Percentiles rank a stretch among this genome's conserved stretches.
Conservation (phyloP, 2,329 filamentous ascomycete genomes). For the Colletotrichum sp. region DNA sequence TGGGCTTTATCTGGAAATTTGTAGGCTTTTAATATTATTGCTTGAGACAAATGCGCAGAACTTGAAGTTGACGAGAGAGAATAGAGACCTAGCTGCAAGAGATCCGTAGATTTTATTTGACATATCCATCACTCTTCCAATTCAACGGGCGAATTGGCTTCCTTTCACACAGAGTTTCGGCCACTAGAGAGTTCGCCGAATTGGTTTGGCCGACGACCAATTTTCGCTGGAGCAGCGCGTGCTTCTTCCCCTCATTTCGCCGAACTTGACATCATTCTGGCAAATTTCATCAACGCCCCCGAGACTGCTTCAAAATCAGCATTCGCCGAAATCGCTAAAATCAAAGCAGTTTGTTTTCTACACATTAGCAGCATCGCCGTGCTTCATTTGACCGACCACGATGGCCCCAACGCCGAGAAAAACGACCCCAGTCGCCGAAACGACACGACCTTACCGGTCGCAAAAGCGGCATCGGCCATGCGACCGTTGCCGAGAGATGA, state of each 20-base stretch:
- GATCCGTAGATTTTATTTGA: not conserved
- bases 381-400: not conserved
- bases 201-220: not conserved
- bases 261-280: not conserved
- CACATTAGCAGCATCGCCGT: not conserved
- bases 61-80: not conserved
- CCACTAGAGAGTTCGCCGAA: not conserved
- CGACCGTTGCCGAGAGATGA: not conserved
- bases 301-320: not conserved
- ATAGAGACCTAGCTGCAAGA: not conserved
- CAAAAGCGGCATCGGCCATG: conserved; percentile 8
- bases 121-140: not conserved
- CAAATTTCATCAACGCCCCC: not conserved
- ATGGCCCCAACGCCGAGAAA: not conserved
- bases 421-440: not conserved
- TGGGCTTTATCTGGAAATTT: not conserved
- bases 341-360: not conserved
- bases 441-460: conserved; percentile 16
- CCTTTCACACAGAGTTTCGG: not conserved
- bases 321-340: not conserved
- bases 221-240: not conserved
- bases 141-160: not conserved
- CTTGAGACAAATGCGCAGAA: too few relatives aligned
- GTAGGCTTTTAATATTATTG: too few relatives aligned
- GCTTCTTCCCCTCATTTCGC: not conserved